Conservation (phyloP, 495 filamentous ascomycete species). For the Penicillium crystallinum region DNA sequence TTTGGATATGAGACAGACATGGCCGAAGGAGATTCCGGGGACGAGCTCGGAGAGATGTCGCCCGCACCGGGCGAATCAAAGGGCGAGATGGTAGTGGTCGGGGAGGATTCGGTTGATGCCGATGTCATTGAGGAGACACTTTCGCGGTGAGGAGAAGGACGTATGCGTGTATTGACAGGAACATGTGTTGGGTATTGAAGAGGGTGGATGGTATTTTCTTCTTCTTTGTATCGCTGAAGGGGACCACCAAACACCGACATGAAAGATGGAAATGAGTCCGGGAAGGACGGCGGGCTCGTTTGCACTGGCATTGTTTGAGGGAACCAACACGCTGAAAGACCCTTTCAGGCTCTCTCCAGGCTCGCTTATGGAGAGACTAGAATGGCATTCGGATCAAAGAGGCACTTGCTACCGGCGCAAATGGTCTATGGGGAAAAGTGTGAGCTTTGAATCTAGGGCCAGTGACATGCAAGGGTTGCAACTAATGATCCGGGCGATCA, state of each 20-base stretch:
- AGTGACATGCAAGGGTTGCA: constrained; percentile 19
- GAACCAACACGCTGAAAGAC: constrained; percentile 1
- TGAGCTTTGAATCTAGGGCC: constrained; percentile 25
- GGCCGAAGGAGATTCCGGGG: constrained; percentile 77
- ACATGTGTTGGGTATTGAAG: constrained; percentile 31
- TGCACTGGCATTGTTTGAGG: constrained; percentile 42
- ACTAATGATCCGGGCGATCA: constrained; percentile 20
- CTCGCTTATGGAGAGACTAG: constrained; percentile 13
- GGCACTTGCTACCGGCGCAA: constrained; percentile 45
- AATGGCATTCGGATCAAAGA: constrained; percentile 22
- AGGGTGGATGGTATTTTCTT: constrained; percentile 25
- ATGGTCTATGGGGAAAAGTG: constrained; percentile 24
- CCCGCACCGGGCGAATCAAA: constrained; percentile 82
- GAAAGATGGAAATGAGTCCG: constrained; percentile 65
- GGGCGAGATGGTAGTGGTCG: constrained; percentile 91
- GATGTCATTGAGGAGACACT: constrained; percentile 67
- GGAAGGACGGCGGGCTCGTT: constrained; percentile 41
- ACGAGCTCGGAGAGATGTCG: constrained; percentile 89
- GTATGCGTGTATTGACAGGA: constrained; percentile 28
- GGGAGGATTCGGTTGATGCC: constrained; percentile 88
- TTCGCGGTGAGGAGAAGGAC: constrained; percentile 36
- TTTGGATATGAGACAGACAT: constrained; percentile 40
- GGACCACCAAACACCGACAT: constrained; percentile 61
- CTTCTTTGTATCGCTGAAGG: constrained; percentile 28
- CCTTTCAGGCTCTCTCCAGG: constrained; percentile 18